phyloP scores from a whole-genome alignment of 306 rosid genomes.

The Quercus bicolor region DNA sequence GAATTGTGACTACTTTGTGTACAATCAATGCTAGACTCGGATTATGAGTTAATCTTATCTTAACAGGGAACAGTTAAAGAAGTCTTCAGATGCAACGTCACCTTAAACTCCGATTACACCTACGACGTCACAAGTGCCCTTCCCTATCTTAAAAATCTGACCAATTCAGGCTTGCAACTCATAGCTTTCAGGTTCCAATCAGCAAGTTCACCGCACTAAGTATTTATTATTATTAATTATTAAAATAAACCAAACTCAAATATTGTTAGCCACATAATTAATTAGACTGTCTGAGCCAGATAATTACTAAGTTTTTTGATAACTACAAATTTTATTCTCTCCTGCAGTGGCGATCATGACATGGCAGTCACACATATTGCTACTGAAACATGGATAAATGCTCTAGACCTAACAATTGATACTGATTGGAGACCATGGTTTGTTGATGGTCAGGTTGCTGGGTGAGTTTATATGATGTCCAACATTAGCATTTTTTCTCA shows the following conservation, averaged over 20 bases:
- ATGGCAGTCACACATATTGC: constrained; percentile 6
- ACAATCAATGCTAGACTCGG: no score
- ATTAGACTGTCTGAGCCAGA: neutral
- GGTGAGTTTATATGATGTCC: constrained; percentile 1
- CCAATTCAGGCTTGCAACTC: constrained; percentile 11
- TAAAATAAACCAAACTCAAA: no score
- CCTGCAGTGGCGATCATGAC: constrained; percentile 22
- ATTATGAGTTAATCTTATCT: neutral
- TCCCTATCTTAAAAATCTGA: constrained; percentile 17
- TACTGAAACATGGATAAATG: constrained; percentile 12
- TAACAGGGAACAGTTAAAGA: constrained; percentile 18
- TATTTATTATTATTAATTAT: no score
- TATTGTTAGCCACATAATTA: no score
- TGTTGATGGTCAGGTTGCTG: constrained; percentile 9
- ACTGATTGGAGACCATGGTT: constrained; percentile 21
- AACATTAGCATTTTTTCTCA: neutral
- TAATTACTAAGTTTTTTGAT: neutral
- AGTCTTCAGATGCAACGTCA: constrained; percentile 13
- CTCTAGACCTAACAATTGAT: neutral
- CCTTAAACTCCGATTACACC: constrained; percentile 7
- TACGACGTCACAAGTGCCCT: neutral
- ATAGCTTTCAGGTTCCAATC: constrained; percentile 16
- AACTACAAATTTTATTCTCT: neutral
- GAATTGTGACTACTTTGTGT: no score
- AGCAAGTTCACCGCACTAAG: neutral